phyloP scores from a whole-genome alignment of 768 basidiomycete species.

The Dendrothele bispora region DNA sequence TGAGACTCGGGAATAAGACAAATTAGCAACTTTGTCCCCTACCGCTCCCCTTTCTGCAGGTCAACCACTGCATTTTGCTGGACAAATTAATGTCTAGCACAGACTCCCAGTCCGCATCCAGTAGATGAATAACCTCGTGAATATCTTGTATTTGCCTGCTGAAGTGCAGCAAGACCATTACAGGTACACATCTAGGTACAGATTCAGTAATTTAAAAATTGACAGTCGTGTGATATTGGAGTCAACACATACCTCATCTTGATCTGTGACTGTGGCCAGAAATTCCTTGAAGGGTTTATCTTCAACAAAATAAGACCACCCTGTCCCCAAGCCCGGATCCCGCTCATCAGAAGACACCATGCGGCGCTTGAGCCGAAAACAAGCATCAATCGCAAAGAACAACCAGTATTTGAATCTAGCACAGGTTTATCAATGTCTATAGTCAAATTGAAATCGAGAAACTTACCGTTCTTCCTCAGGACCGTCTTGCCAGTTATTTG shows the following conservation, averaged over 20 bases:
- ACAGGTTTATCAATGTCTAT: neutral
- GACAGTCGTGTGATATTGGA: neutral
- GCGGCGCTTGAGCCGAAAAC: constrained; percentile 12
- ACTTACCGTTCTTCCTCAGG: constrained; percentile 2
- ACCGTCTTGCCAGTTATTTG: constrained; percentile 15
- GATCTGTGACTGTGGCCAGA: neutral
- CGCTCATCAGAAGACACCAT: neutral
- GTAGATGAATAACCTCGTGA: constrained; percentile 8
- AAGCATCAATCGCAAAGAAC: constrained; percentile 9
- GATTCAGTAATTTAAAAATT: constrained; percentile 3
- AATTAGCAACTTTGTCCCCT: too few species aligned
- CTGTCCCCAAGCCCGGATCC: neutral
- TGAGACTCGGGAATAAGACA: constrained; percentile 2
- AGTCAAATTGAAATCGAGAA: neutral
- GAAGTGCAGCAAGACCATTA: too few species aligned
- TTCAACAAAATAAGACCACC: constrained; percentile 15
- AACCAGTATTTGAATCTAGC: neutral
- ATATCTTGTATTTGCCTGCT: constrained; percentile 8
- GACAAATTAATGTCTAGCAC: constrained; percentile 14
- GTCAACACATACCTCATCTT: neutral
- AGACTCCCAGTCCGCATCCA: constrained; percentile 10
- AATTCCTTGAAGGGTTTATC: constrained; percentile 5
- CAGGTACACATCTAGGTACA: constrained; percentile 1
- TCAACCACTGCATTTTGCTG: constrained; percentile 12
- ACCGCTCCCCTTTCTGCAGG: constrained; percentile 15